phyloP scores from a whole-genome alignment of 2,329 filamentous ascomycete species.

The Fusarium solani-melongenae region DNA sequence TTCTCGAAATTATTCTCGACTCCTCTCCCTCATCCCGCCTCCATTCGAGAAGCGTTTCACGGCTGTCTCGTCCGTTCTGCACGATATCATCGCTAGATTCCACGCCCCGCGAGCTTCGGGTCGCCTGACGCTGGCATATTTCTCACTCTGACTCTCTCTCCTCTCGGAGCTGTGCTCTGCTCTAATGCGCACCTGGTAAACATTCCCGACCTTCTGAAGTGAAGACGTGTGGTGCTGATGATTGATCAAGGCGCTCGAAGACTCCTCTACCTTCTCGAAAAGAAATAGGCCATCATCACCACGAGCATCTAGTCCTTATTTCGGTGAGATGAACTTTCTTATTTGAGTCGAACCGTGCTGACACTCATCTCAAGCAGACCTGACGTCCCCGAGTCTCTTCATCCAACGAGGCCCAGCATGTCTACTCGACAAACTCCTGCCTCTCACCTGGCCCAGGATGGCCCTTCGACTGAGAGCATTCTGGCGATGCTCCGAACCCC shows the following conservation, averaged over 20 bases:
- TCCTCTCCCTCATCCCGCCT: not conserved
- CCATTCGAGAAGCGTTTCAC: not conserved
- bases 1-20: not conserved
- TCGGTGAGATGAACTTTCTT: not conserved
- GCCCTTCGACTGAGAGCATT: not conserved
- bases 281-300: not conserved
- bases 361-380: not conserved
- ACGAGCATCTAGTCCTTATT: not conserved
- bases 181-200: not conserved
- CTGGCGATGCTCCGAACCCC: conserved; percentile 25
- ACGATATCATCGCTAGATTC: not conserved
- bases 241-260: not conserved
- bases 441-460: not conserved
- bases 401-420: not conserved
- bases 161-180: not conserved
- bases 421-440: not conserved
- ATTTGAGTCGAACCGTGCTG: not conserved
- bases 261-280: not conserved
- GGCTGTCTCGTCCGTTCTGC: not conserved
- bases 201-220: not conserved
- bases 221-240: not conserved
- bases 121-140: not conserved
- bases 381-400: not conserved
- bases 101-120: not conserved
- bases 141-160: not conserved